A percentile compares a stretch with the other conserved stretches of the same genome.
Conservation (phyloP, 208 protist genomes). For the Acanthamoeba healyi region DNA sequence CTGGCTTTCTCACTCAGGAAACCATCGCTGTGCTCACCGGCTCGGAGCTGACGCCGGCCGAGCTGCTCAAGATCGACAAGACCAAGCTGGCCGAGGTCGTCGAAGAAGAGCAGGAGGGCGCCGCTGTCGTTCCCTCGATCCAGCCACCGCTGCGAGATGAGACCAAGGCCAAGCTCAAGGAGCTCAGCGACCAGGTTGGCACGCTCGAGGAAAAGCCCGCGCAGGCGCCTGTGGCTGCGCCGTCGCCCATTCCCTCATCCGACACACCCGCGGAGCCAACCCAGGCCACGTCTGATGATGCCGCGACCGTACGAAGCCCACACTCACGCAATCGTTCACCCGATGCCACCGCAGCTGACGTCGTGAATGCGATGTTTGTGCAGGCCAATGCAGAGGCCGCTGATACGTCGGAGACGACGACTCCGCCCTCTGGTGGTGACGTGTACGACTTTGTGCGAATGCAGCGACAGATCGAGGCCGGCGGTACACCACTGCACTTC, state of each 20-base stretch:
- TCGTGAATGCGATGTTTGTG: too few relatives aligned
- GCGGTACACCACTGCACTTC: neutral
- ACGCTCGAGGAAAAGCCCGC: neutral
- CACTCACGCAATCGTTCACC: too few relatives aligned
- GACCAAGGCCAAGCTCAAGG: neutral
- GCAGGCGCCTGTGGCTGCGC: too few relatives aligned
- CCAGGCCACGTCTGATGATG: too few relatives aligned
- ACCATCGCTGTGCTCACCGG: slow-evolving; percentile 4
- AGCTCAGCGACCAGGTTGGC: neutral
- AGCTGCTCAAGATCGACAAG: slow-evolving; percentile 66
- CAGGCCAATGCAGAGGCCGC: too few relatives aligned
- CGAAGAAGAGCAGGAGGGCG: neutral
- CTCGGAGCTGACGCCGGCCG: slow-evolving; percentile 9
- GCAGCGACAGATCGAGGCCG: neutral
- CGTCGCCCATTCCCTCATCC: too few relatives aligned
- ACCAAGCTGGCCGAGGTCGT: slow-evolving; percentile 28
- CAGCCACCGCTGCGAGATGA: neutral
- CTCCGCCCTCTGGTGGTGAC: neutral
- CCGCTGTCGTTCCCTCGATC: neutral
- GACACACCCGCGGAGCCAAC: neutral
- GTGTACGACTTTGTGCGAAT: neutral
- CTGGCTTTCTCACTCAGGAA: neutral
- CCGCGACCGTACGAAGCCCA: too few relatives aligned
- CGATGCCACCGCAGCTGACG: too few relatives aligned
- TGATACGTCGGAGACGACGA: too few relatives aligned